Base-by-base conservation (phyloP, 1,284 basidiomycete species). In the Lentinula novae-zelandiae region DNA sequence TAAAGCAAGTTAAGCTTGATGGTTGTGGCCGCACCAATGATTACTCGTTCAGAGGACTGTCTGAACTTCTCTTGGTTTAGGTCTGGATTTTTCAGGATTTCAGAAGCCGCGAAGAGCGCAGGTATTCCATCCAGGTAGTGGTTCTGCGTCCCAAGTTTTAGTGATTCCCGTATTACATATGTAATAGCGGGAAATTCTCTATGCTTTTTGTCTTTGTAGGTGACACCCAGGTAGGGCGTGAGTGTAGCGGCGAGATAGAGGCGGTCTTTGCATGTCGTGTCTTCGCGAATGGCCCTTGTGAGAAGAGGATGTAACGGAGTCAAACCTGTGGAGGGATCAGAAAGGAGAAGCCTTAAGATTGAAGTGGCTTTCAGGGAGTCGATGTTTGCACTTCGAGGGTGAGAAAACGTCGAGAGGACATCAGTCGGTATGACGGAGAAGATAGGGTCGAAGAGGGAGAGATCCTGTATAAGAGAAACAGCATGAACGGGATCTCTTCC, bases 81-180 rank as follows among this genome's bases (percentile, higher is more conserved):
- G 13, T 77, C 73, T 3, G 77, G 76, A 40, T 73, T 72, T 57
- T 71, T 71, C 13, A 92, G 67, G 10, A 83, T 51, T 1, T 79
- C 73, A 0, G 82, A 78, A 0, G 88, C 86, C 1, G 76, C 69
- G 67, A 92, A 93, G 1, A 95, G 77, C 2, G 82, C 75, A 0
- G 90, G 85, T 34, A 95, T 85, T 4, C 90, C 89, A 66, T 89
- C 85, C 5, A 89, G 72, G 66, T 86, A 92, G 66, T 93, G 89
- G 62, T 89, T 85, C 64, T 93, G 91, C 27, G 83, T 82, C 8
- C 93, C 93, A 31, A 95, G 80, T 76, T 94, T 96, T 62, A 96
- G 73, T 6, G 89, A 90, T 59, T 96, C 92, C 46, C 89, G 81
- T 46, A 96, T 82, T 38, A 89, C 85, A n/a, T 83, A 82, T 57